phyloP scores from a whole-genome alignment of 2,329 filamentous ascomycete species.

The Fusarium sp. region DNA sequence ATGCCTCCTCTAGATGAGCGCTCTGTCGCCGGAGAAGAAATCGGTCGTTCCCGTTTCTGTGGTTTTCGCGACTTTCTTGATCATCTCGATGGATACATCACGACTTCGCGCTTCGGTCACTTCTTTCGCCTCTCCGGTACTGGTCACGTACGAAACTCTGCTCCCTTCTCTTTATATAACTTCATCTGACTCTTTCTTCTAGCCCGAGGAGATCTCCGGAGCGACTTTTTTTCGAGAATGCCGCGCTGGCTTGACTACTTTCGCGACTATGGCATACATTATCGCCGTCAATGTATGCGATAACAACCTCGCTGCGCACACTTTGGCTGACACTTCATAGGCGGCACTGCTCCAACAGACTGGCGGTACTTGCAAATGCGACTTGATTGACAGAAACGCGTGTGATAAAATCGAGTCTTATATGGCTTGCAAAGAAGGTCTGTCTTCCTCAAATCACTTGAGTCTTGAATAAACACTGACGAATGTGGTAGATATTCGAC shows the following conservation, averaged over 20 bases:
- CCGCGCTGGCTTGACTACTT: slow-evolving; percentile 82
- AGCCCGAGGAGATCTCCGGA: slow-evolving; percentile 75
- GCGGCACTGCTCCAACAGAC: slow-evolving; percentile 77
- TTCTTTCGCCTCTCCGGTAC: slow-evolving; percentile 75
- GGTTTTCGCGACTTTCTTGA: slow-evolving; percentile 53
- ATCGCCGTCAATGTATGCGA: slow-evolving; percentile 74
- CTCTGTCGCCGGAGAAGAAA: not conserved
- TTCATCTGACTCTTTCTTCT: not conserved
- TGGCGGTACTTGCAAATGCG: slow-evolving; percentile 81
- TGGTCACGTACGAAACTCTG: slow-evolving; percentile 68
- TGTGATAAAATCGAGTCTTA: slow-evolving; percentile 62
- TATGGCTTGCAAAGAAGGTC: slow-evolving; percentile 60
- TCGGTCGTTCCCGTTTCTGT: slow-evolving; percentile 46
- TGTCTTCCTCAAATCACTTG: slow-evolving; percentile 12
- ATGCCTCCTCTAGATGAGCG: slow-evolving; percentile 10
- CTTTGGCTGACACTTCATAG: slow-evolving; percentile 54
- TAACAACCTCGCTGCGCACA: no score
- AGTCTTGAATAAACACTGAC: not conserved
- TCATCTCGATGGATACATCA: slow-evolving; percentile 51
- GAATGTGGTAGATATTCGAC: slow-evolving; percentile 64
- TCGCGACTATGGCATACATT: slow-evolving; percentile 86
- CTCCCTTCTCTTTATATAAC: slow-evolving; percentile 1
- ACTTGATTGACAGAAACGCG: slow-evolving; percentile 53
- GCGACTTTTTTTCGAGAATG: slow-evolving; percentile 81
- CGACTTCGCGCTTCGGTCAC: slow-evolving; percentile 62